A percentile compares a stretch with the other conserved stretches of the same genome.
phyloP scores from a whole-genome alignment of 2,329 filamentous ascomycete species.

The Penicillium sp. region DNA sequence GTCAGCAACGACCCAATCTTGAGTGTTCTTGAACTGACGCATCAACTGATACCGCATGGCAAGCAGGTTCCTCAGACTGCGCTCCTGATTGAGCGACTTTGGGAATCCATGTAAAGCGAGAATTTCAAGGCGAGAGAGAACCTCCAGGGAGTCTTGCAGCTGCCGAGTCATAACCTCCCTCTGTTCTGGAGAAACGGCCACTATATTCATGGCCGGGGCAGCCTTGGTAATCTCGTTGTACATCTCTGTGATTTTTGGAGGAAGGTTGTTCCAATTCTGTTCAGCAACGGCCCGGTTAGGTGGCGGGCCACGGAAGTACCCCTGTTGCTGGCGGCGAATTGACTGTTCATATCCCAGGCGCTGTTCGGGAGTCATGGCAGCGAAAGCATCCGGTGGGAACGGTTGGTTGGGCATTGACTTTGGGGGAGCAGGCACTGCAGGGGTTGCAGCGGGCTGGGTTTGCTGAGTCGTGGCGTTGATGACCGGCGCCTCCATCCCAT shows the following conservation, averaged over 20 bases:
- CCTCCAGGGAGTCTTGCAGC: constrained; percentile 42
- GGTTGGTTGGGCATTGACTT: constrained; percentile 18
- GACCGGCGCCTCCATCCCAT: constrained; percentile 47
- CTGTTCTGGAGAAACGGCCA: constrained; percentile 41
- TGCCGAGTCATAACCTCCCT: constrained; percentile 43
- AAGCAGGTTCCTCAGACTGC: constrained; percentile 38
- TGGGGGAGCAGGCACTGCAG: constrained; percentile 22
- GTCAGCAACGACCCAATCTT: constrained; percentile 46
- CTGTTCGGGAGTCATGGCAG: constrained; percentile 45
- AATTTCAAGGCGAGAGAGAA: constrained; percentile 46
- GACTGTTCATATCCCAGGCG: constrained; percentile 40
- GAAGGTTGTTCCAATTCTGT: constrained; percentile 41
- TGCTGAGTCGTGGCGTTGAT: constrained; percentile 38
- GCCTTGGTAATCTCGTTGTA: constrained; percentile 42
- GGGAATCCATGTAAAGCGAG: constrained; percentile 42
- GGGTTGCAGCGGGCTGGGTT: constrained; percentile 22
- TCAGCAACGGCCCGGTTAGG: constrained; percentile 38
- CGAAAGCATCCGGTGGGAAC: constrained; percentile 39
- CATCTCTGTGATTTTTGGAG: constrained; percentile 41
- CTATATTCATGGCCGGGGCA: constrained; percentile 32
- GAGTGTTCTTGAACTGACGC: constrained; percentile 46
- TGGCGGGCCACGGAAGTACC: constrained; percentile 31
- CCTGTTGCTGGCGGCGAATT: constrained; percentile 36
- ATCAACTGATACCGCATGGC: constrained; percentile 48
- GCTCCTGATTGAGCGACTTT: constrained; percentile 44